phyloP scores from a whole-genome alignment of 1,139 yeast genomes.

The Hansenula lynferdii region DNA sequence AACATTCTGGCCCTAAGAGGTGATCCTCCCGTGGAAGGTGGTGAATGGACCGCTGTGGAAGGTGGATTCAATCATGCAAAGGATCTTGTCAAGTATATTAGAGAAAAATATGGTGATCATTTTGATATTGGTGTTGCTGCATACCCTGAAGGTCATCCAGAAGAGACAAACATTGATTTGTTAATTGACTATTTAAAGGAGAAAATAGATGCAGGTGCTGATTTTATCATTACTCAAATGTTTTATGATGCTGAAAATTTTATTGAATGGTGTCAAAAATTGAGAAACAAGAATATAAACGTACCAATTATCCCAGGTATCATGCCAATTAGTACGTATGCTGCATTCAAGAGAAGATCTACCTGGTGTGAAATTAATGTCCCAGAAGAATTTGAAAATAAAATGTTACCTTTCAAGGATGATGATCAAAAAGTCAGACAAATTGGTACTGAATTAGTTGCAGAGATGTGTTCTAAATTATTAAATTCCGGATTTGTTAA shows the following conservation, averaged over 20 bases:
- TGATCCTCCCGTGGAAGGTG: slow-evolving; percentile 75
- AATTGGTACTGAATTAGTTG: slow-evolving; percentile 76
- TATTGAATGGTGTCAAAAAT: slow-evolving; percentile 70
- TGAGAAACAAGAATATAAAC: slow-evolving; percentile 70
- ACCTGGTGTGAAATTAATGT: slow-evolving; percentile 85
- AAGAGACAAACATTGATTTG: slow-evolving; percentile 56
- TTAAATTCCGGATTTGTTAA: slow-evolving; percentile 68
- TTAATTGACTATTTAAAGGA: slow-evolving; percentile 70
- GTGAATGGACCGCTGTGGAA: slow-evolving; percentile 39
- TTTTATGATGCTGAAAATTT: slow-evolving; percentile 85
- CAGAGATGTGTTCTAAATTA: slow-evolving; percentile 76
- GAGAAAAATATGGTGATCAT: slow-evolving; percentile 52
- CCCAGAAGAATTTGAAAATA: slow-evolving; percentile 69
- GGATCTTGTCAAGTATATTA: slow-evolving; percentile 54
- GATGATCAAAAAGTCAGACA: slow-evolving; percentile 88
- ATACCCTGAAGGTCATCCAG: slow-evolving; percentile 79
- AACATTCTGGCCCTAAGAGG: slow-evolving; percentile 86
- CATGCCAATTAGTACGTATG: slow-evolving; percentile 96
- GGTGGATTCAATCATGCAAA: slow-evolving; percentile 77
- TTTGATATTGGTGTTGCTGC: slow-evolving; percentile 75
- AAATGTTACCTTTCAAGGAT: slow-evolving; percentile 78
- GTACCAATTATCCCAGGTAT: slow-evolving; percentile 96
- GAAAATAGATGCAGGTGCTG: slow-evolving; percentile 91
- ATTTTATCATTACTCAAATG: slow-evolving; percentile 91
- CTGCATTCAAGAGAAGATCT: slow-evolving; percentile 88